Evolutionary conservation across 1,139 yeast genomes (phyloP).

Genomic region (Geotrichum macrosporum): DNA sequence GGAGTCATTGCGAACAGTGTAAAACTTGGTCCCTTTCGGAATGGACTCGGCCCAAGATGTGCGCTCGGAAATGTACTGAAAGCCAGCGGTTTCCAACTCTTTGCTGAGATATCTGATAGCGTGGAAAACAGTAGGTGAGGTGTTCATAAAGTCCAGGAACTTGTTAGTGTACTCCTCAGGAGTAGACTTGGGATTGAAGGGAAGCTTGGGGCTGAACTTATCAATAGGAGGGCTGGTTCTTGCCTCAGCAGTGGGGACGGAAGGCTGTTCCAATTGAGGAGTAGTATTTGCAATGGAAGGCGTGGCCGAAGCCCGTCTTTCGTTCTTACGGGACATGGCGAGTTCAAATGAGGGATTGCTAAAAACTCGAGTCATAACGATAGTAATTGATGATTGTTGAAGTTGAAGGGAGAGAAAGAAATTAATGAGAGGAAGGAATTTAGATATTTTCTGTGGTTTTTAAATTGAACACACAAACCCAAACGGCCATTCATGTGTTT

Average conservation of each 20-base stretch:
- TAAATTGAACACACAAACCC: too few relatives aligned
- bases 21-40: slow-evolving; percentile 57
- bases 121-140: slow-evolving; percentile 89
- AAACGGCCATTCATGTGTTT: too few relatives aligned
- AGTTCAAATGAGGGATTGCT: slow-evolving; percentile 13
- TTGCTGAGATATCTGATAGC: slow-evolving; percentile 59
- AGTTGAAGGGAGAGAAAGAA: background rate
- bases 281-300: background rate
- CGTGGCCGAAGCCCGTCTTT: too few relatives aligned
- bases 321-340: slow-evolving; percentile 4
- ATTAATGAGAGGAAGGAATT: background rate
- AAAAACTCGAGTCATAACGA: slow-evolving; percentile 1
- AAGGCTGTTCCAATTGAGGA: background rate
- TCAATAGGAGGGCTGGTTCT: slow-evolving; percentile 18
- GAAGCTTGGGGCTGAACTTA: slow-evolving; percentile 18
- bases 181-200: slow-evolving; percentile 19
- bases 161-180: slow-evolving; percentile 38
- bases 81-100: slow-evolving; percentile 36
- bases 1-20: slow-evolving; percentile 71
- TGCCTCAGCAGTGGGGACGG: slow-evolving; percentile 4
- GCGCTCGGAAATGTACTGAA: slow-evolving; percentile 62
- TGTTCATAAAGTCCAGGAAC: slow-evolving; percentile 75
- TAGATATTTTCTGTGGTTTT: too few relatives aligned
- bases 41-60: slow-evolving; percentile 58
- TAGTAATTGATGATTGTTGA: background rate